These are phyloP conservation scores for Pseudoscleropodium purum DNA, from an alignment of 225 moss, liverwort and hornwort genomes.

Conservation along the genomic window DNA sequence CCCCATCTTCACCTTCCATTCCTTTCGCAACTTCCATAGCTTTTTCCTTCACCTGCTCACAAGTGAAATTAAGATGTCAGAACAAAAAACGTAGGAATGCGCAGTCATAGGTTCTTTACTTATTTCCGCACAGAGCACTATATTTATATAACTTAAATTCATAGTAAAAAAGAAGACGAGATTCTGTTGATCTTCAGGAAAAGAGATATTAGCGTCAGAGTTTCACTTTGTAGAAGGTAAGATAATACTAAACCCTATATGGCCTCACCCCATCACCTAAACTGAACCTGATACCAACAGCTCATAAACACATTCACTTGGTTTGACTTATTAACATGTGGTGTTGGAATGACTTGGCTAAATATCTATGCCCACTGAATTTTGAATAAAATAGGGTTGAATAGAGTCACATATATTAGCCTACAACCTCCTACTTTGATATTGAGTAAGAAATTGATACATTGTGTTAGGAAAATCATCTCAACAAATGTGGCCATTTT, in stretches of 20 bases:
- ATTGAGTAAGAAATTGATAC: not conserved
- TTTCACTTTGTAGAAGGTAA: not conserved
- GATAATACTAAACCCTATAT: not conserved
- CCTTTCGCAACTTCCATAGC: constrained; percentile 55
- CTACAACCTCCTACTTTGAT: not conserved
- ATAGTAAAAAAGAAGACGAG: not conserved
- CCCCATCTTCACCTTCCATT: constrained; percentile 73
- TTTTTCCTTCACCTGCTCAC: constrained; percentile 59
- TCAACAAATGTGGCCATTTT: not conserved
- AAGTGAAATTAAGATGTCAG: not conserved
- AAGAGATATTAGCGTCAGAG: not conserved
- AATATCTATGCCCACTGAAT: not conserved
- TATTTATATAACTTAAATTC: not conserved
- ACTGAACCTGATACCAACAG: not conserved
- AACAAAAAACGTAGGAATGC: not conserved
- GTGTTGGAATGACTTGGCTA: not conserved
- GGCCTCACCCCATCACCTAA: not conserved
- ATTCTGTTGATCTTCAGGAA: not conserved
- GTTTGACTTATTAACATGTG: not conserved
- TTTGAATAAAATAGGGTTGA: not conserved
- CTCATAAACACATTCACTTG: not conserved
- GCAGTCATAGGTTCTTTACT: not conserved
- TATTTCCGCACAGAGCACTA: not conserved
- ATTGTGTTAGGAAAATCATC: not conserved
- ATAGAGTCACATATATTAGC: not conserved